These are phyloP conservation scores for Nemania sp. DNA, from an alignment of 2,329 filamentous ascomycete species.

Conservation along the genomic window DNA sequence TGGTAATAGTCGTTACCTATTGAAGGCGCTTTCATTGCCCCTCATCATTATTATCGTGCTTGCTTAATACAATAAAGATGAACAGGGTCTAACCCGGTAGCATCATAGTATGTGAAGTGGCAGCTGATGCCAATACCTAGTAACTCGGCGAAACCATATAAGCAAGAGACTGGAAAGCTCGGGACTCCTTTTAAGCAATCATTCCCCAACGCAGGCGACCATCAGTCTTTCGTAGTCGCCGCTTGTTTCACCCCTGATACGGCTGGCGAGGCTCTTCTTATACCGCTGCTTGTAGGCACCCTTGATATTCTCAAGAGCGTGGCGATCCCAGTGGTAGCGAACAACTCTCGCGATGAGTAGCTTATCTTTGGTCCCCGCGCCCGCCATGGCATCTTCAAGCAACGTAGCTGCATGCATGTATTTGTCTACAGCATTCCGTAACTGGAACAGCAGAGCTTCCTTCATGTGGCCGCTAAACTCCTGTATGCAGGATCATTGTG, in stretches of 20 bases:
- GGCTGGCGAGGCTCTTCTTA: constrained; percentile 64
- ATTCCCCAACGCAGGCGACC: constrained; percentile 66
- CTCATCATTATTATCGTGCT: neutral
- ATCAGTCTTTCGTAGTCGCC: constrained; percentile 80
- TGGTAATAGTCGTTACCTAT: constrained; percentile 9
- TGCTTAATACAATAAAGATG: neutral
- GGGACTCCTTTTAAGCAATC: constrained; percentile 25
- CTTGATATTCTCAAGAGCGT: constrained; percentile 75
- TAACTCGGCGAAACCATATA: no score
- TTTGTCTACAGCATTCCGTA: constrained; percentile 76
- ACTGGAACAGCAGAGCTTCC: constrained; percentile 76
- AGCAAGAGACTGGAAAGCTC: no score
- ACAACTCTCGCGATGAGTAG: constrained; percentile 78
- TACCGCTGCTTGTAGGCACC: constrained; percentile 75
- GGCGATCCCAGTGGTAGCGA: constrained; percentile 79
- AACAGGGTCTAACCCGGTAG: neutral
- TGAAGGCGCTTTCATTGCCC: neutral
- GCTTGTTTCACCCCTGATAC: constrained; percentile 81
- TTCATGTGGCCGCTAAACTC: constrained; percentile 94
- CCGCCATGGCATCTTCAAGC: constrained; percentile 86
- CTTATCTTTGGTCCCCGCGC: constrained; percentile 82
- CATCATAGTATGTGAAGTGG: neutral
- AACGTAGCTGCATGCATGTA: constrained; percentile 80
- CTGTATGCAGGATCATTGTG: constrained; percentile 37
- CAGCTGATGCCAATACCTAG: no score